These are phyloP conservation scores for Lachnellula willkommii DNA, from an alignment of 2,329 filamentous ascomycete species.

Conservation along the genomic window DNA sequence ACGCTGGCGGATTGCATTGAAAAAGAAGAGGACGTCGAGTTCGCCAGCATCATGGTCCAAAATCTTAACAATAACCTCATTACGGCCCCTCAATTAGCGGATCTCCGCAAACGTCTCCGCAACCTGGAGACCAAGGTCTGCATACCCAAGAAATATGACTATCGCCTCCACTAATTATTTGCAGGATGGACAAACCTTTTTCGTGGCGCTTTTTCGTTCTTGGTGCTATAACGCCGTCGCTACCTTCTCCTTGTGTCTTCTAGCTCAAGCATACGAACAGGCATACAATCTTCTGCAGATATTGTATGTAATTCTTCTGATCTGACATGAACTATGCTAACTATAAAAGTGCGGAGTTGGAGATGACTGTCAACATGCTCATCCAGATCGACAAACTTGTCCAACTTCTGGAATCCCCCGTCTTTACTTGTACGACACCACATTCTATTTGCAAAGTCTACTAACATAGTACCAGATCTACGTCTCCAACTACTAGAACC, in stretches of 20 bases:
- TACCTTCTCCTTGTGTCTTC: constrained; percentile 89
- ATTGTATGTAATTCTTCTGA: constrained; percentile 52
- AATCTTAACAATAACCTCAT: constrained; percentile 99
- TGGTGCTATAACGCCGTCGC: constrained; percentile 99
- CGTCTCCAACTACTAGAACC: constrained; percentile 92
- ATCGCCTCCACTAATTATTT: constrained; percentile 10
- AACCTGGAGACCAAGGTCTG: constrained; percentile 80
- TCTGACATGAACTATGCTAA: constrained; percentile 17
- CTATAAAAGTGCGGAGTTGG: constrained; percentile 71
- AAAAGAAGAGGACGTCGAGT: constrained; percentile 96
- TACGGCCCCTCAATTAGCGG: constrained; percentile 87
- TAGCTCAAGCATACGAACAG: constrained; percentile 96
- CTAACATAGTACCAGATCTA: constrained; percentile 56
- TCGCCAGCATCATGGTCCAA: constrained; percentile 99
- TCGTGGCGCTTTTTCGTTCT: constrained; percentile 87
- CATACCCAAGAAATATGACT: background rate
- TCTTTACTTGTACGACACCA: constrained; percentile 82
- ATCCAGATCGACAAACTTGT: constrained; percentile 99
- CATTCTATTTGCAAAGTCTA: background rate
- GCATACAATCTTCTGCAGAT: constrained; percentile 94
- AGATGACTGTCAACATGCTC: constrained; percentile 98
- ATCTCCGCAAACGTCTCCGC: constrained; percentile 80
- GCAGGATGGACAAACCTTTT: constrained; percentile 89
- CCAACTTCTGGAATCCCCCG: constrained; percentile 90
- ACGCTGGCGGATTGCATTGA: constrained; percentile 95